Conservation (phyloP, 345 rosid species). For the Trapa incisa region DNA sequence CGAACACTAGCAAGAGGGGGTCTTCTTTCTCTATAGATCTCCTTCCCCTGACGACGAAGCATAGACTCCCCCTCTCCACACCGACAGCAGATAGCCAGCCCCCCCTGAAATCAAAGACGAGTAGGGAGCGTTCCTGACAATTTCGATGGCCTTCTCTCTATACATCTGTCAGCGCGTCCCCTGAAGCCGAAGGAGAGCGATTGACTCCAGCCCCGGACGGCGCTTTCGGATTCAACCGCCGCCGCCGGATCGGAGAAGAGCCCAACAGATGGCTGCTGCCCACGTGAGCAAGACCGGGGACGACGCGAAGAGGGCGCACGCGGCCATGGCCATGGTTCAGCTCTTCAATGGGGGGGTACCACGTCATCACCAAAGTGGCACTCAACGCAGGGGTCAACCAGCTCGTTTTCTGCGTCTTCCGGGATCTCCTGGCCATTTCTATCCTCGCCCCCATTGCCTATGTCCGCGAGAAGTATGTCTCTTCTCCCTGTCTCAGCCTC, state of each 20-base stretch:
- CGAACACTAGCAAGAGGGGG: too few species aligned
- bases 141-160: background rate
- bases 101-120: background rate
- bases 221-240: background rate
- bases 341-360: constrained; percentile 77
- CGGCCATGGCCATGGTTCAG: constrained; percentile 80
- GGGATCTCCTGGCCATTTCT: constrained; percentile 83
- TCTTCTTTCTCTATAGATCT: background rate
- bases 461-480: constrained; percentile 60
- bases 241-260: background rate
- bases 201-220: background rate
- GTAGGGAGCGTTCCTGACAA: background rate
- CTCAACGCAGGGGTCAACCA: constrained; percentile 90
- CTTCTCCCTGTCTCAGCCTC: background rate
- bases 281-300: constrained; percentile 23
- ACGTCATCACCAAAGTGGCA: constrained; percentile 91
- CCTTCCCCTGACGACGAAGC: background rate
- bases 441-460: constrained; percentile 86
- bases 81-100: background rate
- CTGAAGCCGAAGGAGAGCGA: background rate
- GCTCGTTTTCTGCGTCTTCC: constrained; percentile 88
- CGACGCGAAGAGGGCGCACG: constrained; percentile 58
- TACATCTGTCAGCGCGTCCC: background rate
- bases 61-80: background rate
- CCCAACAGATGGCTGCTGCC: constrained; percentile 16